These are phyloP conservation scores for Elsinoe necatrix DNA, from an alignment of 2,329 filamentous ascomycete genomes.

Conservation along the genomic window DNA sequence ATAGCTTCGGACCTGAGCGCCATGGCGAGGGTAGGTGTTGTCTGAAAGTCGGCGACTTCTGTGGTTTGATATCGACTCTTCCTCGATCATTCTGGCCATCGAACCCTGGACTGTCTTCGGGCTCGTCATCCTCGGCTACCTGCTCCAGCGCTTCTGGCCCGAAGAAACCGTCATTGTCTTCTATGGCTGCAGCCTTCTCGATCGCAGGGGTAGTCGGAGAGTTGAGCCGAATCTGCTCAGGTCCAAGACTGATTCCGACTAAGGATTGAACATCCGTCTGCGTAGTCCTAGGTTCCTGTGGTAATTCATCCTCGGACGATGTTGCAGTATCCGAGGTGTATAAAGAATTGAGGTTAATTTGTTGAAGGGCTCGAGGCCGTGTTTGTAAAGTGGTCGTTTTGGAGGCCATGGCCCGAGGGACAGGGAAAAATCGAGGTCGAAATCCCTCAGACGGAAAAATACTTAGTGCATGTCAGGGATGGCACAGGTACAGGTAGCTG, in stretches of 20 bases:
- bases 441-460: not conserved
- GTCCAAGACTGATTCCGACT: constrained; percentile 52
- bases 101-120: not conserved
- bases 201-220: constrained; percentile 50
- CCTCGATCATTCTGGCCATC: constrained; percentile 7
- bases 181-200: constrained; percentile 51
- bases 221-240: constrained; percentile 48
- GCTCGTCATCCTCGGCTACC: constrained; percentile 8
- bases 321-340: constrained; percentile 31
- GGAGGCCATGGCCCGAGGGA: not conserved
- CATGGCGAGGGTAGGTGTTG: constrained; percentile 38
- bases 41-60: constrained; percentile 1
- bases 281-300: constrained; percentile 24
- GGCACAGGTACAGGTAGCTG: not conserved
- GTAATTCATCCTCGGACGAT: constrained; percentile 38
- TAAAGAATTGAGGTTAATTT: constrained; percentile 35
- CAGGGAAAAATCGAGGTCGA: not conserved
- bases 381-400: constrained; percentile 6
- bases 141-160: constrained; percentile 22
- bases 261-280: constrained; percentile 37
- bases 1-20: constrained; percentile 33
- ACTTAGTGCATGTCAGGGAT: not conserved
- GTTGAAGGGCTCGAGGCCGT: constrained; percentile 32
- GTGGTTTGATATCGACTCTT: not conserved
- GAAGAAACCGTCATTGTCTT: constrained; percentile 43